phyloP scores from a whole-genome alignment of 768 basidiomycete genomes.

The Tubosaeta sp. region DNA sequence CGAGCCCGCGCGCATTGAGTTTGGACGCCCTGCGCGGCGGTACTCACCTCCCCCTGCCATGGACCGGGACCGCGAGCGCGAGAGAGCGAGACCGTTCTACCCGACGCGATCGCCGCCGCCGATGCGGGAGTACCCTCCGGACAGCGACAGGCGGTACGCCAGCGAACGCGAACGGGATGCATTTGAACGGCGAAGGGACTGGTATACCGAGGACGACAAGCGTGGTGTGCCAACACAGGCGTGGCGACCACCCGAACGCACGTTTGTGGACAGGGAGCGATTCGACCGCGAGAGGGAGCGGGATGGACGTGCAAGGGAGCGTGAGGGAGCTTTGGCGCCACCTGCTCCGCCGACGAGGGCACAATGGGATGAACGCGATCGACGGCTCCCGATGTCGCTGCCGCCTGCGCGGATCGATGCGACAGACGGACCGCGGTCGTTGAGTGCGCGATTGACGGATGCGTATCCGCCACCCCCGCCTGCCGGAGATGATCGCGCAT shows the following conservation, averaged over 20 bases:
- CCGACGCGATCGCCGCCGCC: constrained; percentile 31
- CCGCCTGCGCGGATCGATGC: constrained; percentile 17
- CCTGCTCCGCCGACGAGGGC: constrained; percentile 26
- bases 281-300: constrained; percentile 36
- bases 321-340: constrained; percentile 12
- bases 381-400: constrained; percentile 28
- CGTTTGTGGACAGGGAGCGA: constrained; percentile 32
- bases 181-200: constrained; percentile 29
- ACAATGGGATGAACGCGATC: constrained; percentile 40
- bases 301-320: constrained; percentile 39
- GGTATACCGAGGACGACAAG: constrained; percentile 40
- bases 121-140: constrained; percentile 29
- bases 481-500: constrained; percentile 21
- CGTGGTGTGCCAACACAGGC: constrained; percentile 12
- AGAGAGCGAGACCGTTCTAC: constrained; percentile 28
- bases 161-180: constrained; percentile 30
- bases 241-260: constrained; percentile 35
- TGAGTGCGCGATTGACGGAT: constrained; percentile 29
- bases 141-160: constrained; percentile 32
- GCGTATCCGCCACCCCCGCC: constrained; percentile 11
- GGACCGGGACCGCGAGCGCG: constrained; percentile 33
- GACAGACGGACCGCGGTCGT: constrained; percentile 17
- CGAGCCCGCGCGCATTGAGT: not conserved
- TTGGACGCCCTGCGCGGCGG: constrained; percentile 16
- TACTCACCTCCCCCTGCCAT: constrained; percentile 28